These are phyloP conservation scores for Cryptosporidium tyzzeri DNA, from an alignment of 169 alveolate species.

Conservation along the genomic window DNA sequence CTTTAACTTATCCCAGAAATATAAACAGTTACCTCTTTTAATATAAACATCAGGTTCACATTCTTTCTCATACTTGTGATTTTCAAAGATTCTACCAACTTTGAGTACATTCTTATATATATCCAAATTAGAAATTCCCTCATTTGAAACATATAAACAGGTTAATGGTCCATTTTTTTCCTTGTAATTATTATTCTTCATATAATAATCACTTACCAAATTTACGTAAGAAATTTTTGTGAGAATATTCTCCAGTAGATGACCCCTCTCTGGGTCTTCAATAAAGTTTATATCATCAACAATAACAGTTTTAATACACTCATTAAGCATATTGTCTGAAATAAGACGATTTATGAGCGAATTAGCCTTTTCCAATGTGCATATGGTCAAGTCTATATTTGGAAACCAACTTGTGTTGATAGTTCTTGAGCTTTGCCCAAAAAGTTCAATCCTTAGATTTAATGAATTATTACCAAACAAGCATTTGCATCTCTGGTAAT, in stretches of 20 bases:
- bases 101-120: not conserved
- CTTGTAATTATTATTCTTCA: too few relatives aligned
- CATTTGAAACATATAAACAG: slow-evolving; percentile 41
- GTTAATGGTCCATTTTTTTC: slow-evolving; percentile 1
- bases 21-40: slow-evolving; percentile 6
- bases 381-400: slow-evolving; percentile 81
- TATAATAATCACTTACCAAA: not conserved
- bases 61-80: not conserved
- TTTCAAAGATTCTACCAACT: slow-evolving; percentile 2
- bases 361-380: slow-evolving; percentile 87
- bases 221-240: slow-evolving; percentile 8
- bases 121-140: not conserved
- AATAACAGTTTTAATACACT: slow-evolving; percentile 45
- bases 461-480: slow-evolving; percentile 43
- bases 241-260: slow-evolving; percentile 32
- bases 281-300: slow-evolving; percentile 34
- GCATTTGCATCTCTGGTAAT: slow-evolving; percentile 38
- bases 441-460: slow-evolving; percentile 45
- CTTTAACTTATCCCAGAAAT: not conserved
- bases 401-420: slow-evolving; percentile 34
- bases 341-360: slow-evolving; percentile 79
- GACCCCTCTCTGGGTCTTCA: slow-evolving; percentile 1
- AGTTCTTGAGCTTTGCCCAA: slow-evolving; percentile 13
- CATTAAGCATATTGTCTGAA: slow-evolving; percentile 34
- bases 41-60: slow-evolving; percentile 23